Conservation (phyloP, 441 rosid genomes). For the Hura crepitans region DNA sequence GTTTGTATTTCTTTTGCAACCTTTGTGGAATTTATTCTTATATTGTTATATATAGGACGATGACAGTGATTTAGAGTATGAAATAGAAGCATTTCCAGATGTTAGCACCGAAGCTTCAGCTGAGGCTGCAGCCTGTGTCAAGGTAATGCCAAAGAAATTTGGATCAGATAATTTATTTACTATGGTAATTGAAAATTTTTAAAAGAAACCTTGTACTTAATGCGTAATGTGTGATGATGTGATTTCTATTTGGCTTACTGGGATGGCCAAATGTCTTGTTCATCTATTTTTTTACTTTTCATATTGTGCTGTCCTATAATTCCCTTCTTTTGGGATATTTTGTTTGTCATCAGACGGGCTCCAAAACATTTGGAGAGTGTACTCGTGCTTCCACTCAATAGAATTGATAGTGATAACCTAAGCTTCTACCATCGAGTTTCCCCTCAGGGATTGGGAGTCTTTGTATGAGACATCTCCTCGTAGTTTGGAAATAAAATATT, state of each 20-base stretch:
- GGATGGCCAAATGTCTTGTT: not conserved
- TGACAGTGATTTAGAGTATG: constrained; percentile 85
- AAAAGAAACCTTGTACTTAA: not conserved
- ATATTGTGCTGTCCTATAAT: not conserved
- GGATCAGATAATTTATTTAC: not conserved
- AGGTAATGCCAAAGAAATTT: constrained; percentile 38
- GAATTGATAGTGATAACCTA: not conserved
- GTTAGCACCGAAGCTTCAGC: constrained; percentile 53
- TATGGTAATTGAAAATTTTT: not conserved
- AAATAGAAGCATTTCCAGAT: constrained; percentile 73
- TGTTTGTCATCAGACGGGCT: not conserved
- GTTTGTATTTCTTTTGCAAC: too few relatives aligned
- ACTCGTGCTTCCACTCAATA: too few relatives aligned
- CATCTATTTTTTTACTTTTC: not conserved
- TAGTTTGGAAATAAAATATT: too few relatives aligned
- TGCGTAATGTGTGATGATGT: not conserved
- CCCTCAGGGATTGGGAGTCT: not conserved
- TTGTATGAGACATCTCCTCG: not conserved
- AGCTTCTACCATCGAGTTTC: not conserved
- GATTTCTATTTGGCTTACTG: not conserved
- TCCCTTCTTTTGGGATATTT: not conserved
- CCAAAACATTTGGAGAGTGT: too few relatives aligned
- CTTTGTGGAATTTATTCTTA: not conserved
- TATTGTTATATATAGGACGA: constrained; percentile 57
- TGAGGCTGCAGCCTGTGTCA: constrained; percentile 88